Evolutionary conservation across 1,284 basidiomycete genomes (phyloP).

Genomic region (Malassezia obtusa): DNA sequence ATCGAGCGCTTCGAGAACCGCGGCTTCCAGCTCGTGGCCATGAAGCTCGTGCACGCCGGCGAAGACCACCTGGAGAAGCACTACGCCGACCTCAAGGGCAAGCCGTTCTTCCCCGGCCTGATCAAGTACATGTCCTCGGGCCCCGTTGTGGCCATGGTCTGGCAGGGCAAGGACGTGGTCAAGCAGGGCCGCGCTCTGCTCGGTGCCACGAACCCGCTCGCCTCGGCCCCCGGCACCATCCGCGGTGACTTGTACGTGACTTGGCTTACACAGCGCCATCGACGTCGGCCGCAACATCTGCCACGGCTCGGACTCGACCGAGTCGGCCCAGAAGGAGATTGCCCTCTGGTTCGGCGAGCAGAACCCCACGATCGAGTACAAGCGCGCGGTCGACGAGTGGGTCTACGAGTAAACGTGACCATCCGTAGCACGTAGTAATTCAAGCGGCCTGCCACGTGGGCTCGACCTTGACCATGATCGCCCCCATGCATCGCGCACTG

Average conservation of each 20-base stretch:
- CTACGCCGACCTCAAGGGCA: slow-evolving; percentile 48
- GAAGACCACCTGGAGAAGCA: slow-evolving; percentile 46
- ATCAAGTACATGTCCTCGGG: slow-evolving; percentile 64
- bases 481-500: background rate
- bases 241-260: slow-evolving; percentile 31
- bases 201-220: slow-evolving; percentile 91
- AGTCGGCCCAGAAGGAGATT: slow-evolving; percentile 46
- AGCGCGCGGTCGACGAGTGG: slow-evolving; percentile 40
- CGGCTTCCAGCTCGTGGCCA: slow-evolving; percentile 25
- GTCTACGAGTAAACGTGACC: slow-evolving; percentile 37
- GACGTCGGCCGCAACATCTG: slow-evolving; percentile 60
- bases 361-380: slow-evolving; percentile 40
- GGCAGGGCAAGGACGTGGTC: slow-evolving; percentile 68
- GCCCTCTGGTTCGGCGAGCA: slow-evolving; percentile 48
- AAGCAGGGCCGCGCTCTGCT: slow-evolving; percentile 73
- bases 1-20: slow-evolving; percentile 35
- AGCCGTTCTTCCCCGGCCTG: slow-evolving; percentile 47
- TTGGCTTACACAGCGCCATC: slow-evolving; percentile 54
- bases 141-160: slow-evolving; percentile 93
- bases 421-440: background rate
- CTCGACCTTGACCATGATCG: background rate
- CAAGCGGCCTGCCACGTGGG: background rate
- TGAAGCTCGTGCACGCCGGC: slow-evolving; percentile 19
- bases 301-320: slow-evolving; percentile 67
- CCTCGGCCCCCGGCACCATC: slow-evolving; percentile 58